A percentile compares a stretch with the other conserved stretches of the same genome.
Conservation (phyloP, 805 yeast species). For the Candida glaebosa region DNA sequence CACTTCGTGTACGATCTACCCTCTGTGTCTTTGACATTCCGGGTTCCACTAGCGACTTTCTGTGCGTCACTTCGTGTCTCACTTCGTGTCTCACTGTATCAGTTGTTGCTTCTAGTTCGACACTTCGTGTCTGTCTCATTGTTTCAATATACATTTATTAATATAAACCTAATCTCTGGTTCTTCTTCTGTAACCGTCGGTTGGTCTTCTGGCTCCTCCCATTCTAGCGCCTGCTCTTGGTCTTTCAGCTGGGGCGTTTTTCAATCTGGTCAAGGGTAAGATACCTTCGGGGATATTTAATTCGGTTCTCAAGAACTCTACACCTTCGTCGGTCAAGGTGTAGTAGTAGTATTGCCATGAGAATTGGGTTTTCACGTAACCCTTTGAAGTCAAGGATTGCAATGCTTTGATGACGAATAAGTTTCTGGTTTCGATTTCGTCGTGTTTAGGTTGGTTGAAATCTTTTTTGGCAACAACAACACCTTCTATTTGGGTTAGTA, state of each 20-base stretch:
- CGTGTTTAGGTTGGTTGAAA: constrained; percentile 96
- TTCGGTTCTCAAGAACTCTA: constrained; percentile 96
- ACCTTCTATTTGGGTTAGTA: constrained; percentile 75
- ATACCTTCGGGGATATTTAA: constrained; percentile 98
- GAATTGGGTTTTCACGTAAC: constrained; percentile 99
- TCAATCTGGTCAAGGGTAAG: constrained; percentile 97
- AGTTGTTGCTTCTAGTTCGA: too few species aligned
- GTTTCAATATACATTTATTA: not conserved
- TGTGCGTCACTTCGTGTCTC: too few species aligned
- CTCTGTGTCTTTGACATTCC: too few species aligned
- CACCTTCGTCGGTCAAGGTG: constrained; percentile 99
- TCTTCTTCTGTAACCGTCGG: constrained; percentile 57
- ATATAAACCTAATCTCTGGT: constrained; percentile 39
- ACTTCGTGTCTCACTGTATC: too few species aligned
- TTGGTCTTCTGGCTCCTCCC: constrained; percentile 50
- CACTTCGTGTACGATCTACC: too few species aligned
- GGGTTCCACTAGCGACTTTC: too few species aligned
- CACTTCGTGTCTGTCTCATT: too few species aligned
- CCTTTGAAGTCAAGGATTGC: constrained; percentile 98
- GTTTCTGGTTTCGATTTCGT: constrained; percentile 97
- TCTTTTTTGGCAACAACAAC: constrained; percentile 99
- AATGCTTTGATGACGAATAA: constrained; percentile 97
- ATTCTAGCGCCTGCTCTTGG: constrained; percentile 44
- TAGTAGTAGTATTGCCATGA: constrained; percentile 99
- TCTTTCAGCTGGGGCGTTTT: constrained; percentile 85